Evolutionary conservation across 768 basidiomycete genomes (phyloP), one percentile per base, ranked within the genome.

Genomic region (Auricularia sp.): DNA sequence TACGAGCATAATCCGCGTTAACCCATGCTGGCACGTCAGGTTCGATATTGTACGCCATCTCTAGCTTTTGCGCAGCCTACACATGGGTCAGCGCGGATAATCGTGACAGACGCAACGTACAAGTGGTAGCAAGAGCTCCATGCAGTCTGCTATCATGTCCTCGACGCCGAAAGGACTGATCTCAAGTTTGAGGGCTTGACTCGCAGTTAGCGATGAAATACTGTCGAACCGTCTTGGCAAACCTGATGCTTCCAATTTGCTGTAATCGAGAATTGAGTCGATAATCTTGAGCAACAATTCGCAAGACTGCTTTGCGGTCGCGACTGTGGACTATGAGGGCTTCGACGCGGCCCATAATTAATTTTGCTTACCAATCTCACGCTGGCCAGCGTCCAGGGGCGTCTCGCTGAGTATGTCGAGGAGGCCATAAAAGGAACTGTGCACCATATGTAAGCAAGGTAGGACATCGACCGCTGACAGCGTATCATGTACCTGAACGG

Each of bases 201-300:
- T 10, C 8, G 33, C 71, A 42, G 13, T 7, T 42, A 39, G 70
- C 64, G 61, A 69, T 62, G 62, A 64, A 39, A 18, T 6, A 42
- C 24, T 10, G 11, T 35, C 29, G 62, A 18, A 37, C 14, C 34
- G 29, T 11, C 62, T 1, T 59, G 44, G 65, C 71, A 61, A 69
- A 83, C 86, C 86, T 61, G 86, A 88, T 21, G 88, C 89, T 71
- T 90, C 89, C 1, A 89, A 76, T 71, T 90, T 90, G 74, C 87
- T 88, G 74, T 89, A 90, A 70, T 90, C 89, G 68, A 90, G 73
- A 61, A 90, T 88, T 1, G 86, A 87, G 72, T 89, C 87, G 69
- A 90, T 90, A 71, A 90, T 89, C 86, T 88, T 88, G 63, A 90
- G 74, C 29, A 90, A 74, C 16, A 89, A 77, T 72, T 89, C 89